A percentile compares a stretch with the other conserved stretches of the same genome.
These are phyloP conservation scores for Ganoderma lucidum DNA, from an alignment of 1,284 basidiomycete species.

Conservation along the genomic window DNA sequence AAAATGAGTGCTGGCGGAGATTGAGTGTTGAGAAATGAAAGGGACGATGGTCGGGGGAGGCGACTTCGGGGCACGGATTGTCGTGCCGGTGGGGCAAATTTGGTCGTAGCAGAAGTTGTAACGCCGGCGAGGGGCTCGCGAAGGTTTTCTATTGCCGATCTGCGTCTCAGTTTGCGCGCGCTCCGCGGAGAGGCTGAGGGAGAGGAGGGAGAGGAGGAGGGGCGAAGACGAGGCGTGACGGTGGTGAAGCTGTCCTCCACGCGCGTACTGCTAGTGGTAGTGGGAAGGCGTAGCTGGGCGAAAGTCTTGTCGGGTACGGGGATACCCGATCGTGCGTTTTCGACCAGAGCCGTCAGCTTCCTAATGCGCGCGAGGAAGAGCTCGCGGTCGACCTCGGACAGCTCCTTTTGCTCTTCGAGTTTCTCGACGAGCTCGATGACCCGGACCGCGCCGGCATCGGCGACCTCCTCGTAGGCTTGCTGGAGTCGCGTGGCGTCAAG, in stretches of 20 bases:
- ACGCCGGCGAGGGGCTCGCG: not conserved
- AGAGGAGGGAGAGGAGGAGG: not conserved
- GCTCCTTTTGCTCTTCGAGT: slow-evolving; percentile 3
- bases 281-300: slow-evolving; percentile 3
- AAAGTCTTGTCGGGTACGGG: not conserved
- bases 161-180: not conserved
- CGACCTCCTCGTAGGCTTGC: slow-evolving; percentile 5
- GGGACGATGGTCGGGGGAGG: not conserved
- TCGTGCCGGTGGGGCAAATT: not conserved
- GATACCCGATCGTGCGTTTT: not conserved
- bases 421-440: not conserved
- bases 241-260: slow-evolving; percentile 2
- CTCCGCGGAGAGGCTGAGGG: not conserved
- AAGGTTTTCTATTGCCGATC: not conserved
- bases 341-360: not conserved
- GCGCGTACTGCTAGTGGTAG: not conserved
- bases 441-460: not conserved
- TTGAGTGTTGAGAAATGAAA: not conserved
- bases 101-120: not conserved
- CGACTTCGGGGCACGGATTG: not conserved
- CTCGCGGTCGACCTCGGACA: slow-evolving; percentile 2
- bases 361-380: not conserved
- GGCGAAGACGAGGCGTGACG: not conserved
- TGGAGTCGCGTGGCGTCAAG: not conserved
- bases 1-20: not conserved